Evolutionary conservation across 192 early-diverging fungal species (phyloP).

Genomic region (Linnemannia elongata): DNA sequence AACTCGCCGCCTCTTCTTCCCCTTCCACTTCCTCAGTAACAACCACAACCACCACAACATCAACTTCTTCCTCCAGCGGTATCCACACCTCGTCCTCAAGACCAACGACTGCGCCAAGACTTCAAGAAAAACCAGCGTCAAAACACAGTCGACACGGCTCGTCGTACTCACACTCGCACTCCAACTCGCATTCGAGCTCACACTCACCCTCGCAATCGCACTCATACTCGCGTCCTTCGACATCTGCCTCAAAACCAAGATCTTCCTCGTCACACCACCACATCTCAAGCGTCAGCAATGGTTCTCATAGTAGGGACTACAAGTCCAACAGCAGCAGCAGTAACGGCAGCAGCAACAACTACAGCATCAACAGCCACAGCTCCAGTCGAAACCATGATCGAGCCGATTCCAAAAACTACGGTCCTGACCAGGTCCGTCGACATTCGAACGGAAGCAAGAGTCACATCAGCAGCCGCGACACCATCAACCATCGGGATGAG

Average conservation of each 20-base stretch:
- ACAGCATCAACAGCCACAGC: background rate
- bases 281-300: background rate
- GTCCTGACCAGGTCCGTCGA: slow-evolving; percentile 28
- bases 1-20: slow-evolving; percentile 41
- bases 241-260: slow-evolving; percentile 10
- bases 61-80: background rate
- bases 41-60: background rate
- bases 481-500: background rate
- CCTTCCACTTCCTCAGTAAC: background rate
- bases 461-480: background rate
- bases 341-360: background rate
- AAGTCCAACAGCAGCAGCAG: background rate
- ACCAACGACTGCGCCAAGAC: slow-evolving; percentile 6
- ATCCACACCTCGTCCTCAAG: slow-evolving; percentile 13
- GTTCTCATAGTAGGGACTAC: background rate
- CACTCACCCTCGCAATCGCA: background rate
- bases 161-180: background rate
- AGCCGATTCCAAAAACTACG: slow-evolving; percentile 32
- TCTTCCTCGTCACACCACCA: slow-evolving; percentile 12
- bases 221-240: background rate
- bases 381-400: slow-evolving; percentile 27
- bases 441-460: slow-evolving; percentile 18
- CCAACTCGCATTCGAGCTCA: background rate
- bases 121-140: background rate
- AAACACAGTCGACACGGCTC: slow-evolving; percentile 12